A percentile compares a stretch with the other conserved stretches of the same genome.
These are phyloP conservation scores for Penstemon newberryi DNA, from an alignment of 257 asterid genomes.

Conservation along the genomic window DNA sequence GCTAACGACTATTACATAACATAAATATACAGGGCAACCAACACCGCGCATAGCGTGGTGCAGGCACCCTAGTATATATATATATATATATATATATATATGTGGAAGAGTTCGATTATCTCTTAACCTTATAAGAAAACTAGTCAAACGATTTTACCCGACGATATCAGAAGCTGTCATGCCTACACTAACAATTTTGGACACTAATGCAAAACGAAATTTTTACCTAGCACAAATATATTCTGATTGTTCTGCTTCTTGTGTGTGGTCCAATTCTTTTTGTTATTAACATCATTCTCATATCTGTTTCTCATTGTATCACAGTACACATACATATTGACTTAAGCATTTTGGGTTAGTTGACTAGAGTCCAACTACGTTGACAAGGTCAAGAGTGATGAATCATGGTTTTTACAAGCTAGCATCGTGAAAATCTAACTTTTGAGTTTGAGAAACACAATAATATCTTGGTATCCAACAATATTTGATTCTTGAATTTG, in stretches of 20 bases:
- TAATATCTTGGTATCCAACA: too few relatives aligned
- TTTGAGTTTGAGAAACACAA: too few relatives aligned
- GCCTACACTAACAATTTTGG: slow-evolving; percentile 1
- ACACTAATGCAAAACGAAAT: slow-evolving; percentile 5
- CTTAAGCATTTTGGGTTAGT: too few relatives aligned
- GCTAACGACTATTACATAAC: too few relatives aligned
- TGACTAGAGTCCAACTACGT: too few relatives aligned
- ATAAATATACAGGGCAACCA: too few relatives aligned
- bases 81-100: neutral
- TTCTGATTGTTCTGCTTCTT: neutral
- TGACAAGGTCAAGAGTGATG: too few relatives aligned
- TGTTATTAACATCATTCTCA: neutral
- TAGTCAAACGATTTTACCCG: neutral
- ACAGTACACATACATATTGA: neutral
- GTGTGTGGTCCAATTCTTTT: slow-evolving; percentile 13
- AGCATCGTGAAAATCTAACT: too few relatives aligned
- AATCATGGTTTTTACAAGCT: too few relatives aligned
- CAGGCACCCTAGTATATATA: too few relatives aligned
- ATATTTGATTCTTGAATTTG: too few relatives aligned
- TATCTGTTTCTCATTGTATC: slow-evolving; percentile 10
- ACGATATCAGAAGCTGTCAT: slow-evolving; percentile 19
- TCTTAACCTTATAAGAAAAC: slow-evolving; percentile 1
- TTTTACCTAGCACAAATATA: neutral
- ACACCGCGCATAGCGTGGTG: too few relatives aligned
- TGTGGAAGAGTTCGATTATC: slow-evolving; percentile 2